Evolutionary conservation across 768 basidiomycete genomes (phyloP).

Genomic region (Amylocystis lapponica): DNA sequence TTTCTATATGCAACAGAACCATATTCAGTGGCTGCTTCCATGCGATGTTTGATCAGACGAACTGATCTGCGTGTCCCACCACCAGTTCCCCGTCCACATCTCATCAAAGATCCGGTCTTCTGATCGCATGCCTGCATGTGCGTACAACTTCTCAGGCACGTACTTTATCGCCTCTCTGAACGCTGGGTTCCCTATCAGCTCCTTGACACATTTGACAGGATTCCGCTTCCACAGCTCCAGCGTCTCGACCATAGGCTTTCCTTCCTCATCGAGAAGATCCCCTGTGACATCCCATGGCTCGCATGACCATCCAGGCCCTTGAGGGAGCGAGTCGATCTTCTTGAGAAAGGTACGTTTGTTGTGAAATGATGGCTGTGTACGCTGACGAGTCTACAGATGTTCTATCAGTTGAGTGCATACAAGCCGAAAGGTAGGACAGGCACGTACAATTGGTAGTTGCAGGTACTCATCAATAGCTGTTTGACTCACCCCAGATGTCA

Average conservation of each 20-base stretch:
- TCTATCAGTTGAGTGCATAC: background rate
- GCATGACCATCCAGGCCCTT: slow-evolving; percentile 11
- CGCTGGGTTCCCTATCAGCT: slow-evolving; percentile 29
- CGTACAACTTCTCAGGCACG: slow-evolving; percentile 32
- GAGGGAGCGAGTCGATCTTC: slow-evolving; percentile 17
- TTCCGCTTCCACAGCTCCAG: too few species aligned
- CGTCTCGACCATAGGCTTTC: slow-evolving; percentile 25
- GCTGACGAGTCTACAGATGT: slow-evolving; percentile 7
- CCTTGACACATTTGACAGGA: slow-evolving; percentile 31
- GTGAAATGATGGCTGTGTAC: slow-evolving; percentile 11
- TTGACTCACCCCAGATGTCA: slow-evolving; percentile 11
- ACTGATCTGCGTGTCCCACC: slow-evolving; percentile 43
- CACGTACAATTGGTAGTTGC: slow-evolving; percentile 14
- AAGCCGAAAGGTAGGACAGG: background rate
- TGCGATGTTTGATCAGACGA: background rate
- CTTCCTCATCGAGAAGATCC: slow-evolving; percentile 10
- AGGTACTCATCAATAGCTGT: slow-evolving; percentile 19
- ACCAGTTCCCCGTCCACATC: slow-evolving; percentile 48
- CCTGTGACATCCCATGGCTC: slow-evolving; percentile 12
- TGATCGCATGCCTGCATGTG: too few species aligned
- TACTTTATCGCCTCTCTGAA: slow-evolving; percentile 24
- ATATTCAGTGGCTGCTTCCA: too few species aligned
- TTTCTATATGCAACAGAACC: too few species aligned
- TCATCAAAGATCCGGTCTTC: slow-evolving; percentile 33
- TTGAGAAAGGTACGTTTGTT: slow-evolving; percentile 14